Conservation (phyloP, 192 early-diverging fungal genomes). For the Dimargaris cristalligena region DNA sequence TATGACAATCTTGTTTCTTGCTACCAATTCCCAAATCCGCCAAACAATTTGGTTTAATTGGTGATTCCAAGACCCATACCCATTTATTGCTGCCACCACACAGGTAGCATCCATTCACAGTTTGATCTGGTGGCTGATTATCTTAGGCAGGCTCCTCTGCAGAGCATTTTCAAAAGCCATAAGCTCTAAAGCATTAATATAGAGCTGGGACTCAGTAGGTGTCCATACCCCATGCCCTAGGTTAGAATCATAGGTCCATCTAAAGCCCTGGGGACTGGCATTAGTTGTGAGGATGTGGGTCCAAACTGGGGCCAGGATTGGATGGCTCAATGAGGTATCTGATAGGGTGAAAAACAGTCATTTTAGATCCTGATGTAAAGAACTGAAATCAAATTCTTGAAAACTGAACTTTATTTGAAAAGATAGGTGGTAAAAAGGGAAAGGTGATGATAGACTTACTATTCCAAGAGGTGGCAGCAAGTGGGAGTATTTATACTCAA, state of each 20-base stretch:
- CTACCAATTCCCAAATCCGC: neutral
- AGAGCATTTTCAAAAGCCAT: neutral
- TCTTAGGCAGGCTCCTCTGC: neutral
- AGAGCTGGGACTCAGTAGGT: neutral
- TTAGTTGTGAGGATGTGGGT: neutral
- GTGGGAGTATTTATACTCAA: no score
- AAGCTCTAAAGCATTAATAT: neutral
- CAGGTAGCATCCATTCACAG: neutral
- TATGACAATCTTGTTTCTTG: neutral
- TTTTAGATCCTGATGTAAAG: no score
- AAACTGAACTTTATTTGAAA: no score
- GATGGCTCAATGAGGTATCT: neutral
- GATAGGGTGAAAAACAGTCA: neutral
- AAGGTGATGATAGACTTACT: no score
- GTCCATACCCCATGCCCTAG: slow-evolving; percentile 2
- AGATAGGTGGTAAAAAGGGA: no score
- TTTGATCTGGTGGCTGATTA: neutral
- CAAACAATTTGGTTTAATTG: neutral
- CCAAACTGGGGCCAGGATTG: neutral
- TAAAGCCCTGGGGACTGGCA: neutral
- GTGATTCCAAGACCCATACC: neutral
- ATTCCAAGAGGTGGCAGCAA: no score
- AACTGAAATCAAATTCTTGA: no score
- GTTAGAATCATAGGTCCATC: neutral
- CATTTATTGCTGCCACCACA: neutral